Percentiles rank a stretch among this genome's conserved stretches.
Evolutionary conservation across 495 filamentous ascomycete species (phyloP).

Genomic region (Hyaloscypha bicolor): DNA sequence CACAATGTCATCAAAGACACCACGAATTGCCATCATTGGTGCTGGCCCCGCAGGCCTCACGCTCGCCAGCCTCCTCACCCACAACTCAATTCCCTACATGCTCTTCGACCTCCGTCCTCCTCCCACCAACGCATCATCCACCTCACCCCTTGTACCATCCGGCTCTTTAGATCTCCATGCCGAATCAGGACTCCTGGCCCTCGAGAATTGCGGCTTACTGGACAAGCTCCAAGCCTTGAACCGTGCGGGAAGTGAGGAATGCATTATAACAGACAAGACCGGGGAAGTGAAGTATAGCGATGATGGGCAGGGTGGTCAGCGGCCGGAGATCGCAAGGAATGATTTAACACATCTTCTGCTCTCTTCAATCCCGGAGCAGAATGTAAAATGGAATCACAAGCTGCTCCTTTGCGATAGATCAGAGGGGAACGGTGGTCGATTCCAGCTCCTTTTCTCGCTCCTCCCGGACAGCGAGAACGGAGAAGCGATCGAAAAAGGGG

Average conservation of each 20-base stretch:
- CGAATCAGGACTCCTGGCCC: constrained; percentile 49
- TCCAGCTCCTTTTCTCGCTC: background rate
- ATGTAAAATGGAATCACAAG: constrained; percentile 50
- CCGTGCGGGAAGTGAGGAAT: constrained; percentile 50
- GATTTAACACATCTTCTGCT: constrained; percentile 42
- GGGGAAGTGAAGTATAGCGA: constrained; percentile 29
- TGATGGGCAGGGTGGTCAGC: constrained; percentile 17
- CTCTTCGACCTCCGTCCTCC: constrained; percentile 40
- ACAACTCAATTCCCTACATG: constrained; percentile 40
- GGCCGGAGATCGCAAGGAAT: constrained; percentile 48
- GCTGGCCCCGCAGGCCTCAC: constrained; percentile 57
- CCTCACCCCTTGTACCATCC: constrained; percentile 31
- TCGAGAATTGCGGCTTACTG: constrained; percentile 52
- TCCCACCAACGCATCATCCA: constrained; percentile 26
- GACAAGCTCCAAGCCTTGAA: constrained; percentile 46
- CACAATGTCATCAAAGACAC: constrained; percentile 16
- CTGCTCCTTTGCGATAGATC: constrained; percentile 30
- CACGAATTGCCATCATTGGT: constrained; percentile 58
- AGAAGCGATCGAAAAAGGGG: background rate
- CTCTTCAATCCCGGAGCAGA: constrained; percentile 42
- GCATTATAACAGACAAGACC: constrained; percentile 43
- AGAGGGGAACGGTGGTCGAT: constrained; percentile 27
- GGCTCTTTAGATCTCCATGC: constrained; percentile 59
- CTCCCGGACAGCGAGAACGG: constrained; percentile 1
- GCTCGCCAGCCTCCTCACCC: constrained; percentile 54